Evolutionary conservation across 805 yeast genomes (phyloP).

Genomic region (Danielozyma ontarioensis): DNA sequence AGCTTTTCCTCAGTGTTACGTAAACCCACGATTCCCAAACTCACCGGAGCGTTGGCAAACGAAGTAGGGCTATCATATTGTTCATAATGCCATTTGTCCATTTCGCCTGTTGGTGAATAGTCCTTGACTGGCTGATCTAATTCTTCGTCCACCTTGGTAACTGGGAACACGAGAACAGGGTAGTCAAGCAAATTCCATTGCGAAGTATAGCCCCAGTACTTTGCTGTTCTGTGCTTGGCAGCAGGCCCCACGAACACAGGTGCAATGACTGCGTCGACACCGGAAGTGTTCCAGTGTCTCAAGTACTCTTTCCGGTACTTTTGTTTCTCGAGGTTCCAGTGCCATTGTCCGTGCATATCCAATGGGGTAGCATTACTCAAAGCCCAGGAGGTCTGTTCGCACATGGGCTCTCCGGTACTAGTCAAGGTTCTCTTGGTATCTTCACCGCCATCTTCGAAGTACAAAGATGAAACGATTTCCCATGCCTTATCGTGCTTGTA

Average conservation of each 20-base stretch:
- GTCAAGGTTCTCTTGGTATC: slow-evolving; percentile 8
- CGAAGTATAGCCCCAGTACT: slow-evolving; percentile 16
- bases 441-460: slow-evolving; percentile 14
- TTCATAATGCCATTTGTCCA: slow-evolving; percentile 7
- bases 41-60: slow-evolving; percentile 12
- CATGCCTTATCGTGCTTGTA: slow-evolving; percentile 6
- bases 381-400: slow-evolving; percentile 10
- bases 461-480: slow-evolving; percentile 7
- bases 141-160: slow-evolving; percentile 9
- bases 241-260: slow-evolving; percentile 14
- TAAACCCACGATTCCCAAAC: slow-evolving; percentile 13
- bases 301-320: slow-evolving; percentile 12
- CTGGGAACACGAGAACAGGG: slow-evolving; percentile 14
- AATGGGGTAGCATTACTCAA: slow-evolving; percentile 6
- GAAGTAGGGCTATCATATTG: slow-evolving; percentile 10
- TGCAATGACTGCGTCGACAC: slow-evolving; percentile 11
- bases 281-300: slow-evolving; percentile 8
- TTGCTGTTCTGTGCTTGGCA: slow-evolving; percentile 12
- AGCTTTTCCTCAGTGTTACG: slow-evolving; percentile 15
- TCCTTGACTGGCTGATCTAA: slow-evolving; percentile 7
- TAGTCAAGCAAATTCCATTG: slow-evolving; percentile 16
- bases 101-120: slow-evolving; percentile 12
- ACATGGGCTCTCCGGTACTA: slow-evolving; percentile 8
- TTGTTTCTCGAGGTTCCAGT: slow-evolving; percentile 13
- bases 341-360: slow-evolving; percentile 9